Evolutionary conservation across 139 green algal species (phyloP), one percentile per base, ranked within the genome.

Genomic region (Coelastrella sp.): DNA sequence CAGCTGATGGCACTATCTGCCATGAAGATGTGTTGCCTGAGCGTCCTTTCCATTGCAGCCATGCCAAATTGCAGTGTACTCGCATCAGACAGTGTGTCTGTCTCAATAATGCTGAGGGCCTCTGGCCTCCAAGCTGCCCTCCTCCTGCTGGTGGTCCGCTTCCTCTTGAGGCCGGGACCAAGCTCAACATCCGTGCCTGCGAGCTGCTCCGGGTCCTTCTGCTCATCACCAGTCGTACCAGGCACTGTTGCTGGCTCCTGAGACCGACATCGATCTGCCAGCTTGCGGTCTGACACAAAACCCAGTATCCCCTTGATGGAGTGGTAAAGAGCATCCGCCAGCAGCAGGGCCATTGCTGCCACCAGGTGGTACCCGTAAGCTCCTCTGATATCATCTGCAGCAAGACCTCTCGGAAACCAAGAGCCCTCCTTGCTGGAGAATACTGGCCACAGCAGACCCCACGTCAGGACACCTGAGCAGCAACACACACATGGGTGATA

Each of bases 41-140:
- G 56, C 8, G 76, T 63, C 4, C 78, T 20, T 78, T 91, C 87
- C 78, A 91, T 72, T 10, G 78, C 87, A 14, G 87, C 78, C 79
- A 91, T 65, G 22, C 87, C 66, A 59, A 91, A 91, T 63, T 91
- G 87, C 87, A 91, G 78, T 8, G 65, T 56, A 20, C 76, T 87
- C 7, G 78, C 87, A 72, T 91, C 87, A 61, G 49, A 75, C 87
- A 91, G 78, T 5, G 87, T 70, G 19, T 91, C 87, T 68, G 73
- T 84, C 74, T 90, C 85, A 59, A 90, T 17, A 9, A 84, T 84
- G 25, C 73, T 58, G n/a, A 90, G 73, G 0, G 74, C 74, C 74
- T 90, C 85, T 1, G 11, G n/a, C 73, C 27, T 80, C 85, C 85
- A 90, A 6, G 25, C 10, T 7, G 11, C n/a, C 70, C 59, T 89